Evolutionary conservation across 495 filamentous ascomycete genomes (phyloP), one percentile per base, ranked within the genome.

Genomic region (Penicillium fimorum): DNA sequence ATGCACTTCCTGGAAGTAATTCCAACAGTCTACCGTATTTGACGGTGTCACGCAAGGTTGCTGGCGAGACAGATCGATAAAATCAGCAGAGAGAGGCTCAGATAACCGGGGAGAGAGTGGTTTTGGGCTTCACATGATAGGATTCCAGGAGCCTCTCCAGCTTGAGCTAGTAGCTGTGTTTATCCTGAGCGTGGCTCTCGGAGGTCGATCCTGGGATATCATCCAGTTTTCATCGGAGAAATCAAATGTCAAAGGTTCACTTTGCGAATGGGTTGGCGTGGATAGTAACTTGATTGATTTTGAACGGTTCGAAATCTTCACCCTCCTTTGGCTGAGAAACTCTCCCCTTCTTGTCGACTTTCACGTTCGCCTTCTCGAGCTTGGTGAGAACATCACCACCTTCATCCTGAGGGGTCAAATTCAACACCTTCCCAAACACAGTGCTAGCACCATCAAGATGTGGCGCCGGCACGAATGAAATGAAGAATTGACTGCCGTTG

Each of bases 361-460:
- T 74, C 5, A 66, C 81, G 69, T 97, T 91, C 47, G 93, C 79
- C 66, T 83, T 85, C 53, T 89, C 90, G 65, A 98, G 68, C 32
- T 70, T 85, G 62, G 52, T 79, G 74, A 74, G 80, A 53, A 75
- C 70, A 68, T 76, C 71, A 30, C 71, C 74, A 3, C 70, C 73
- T 42, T 75, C 79, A 58, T 79, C 74, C 38, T 76, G 73, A 6
- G 71, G 65, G 10, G 63, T 70, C 57, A 76, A 44, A 56, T 71
- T 78, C 69, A 86, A 63, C 45, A 97, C 82, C 71, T 89, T 88
- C 25, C 94, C 94, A 74, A 98, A 97, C 3, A 95, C 89, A 1
- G 91, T 96, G 68, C 93, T 98, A 57, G 90, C 83, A 5, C 94
- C 95, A 74, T 97, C 95, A 32, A 98, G 76, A 83, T 98, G 94